phyloP scores from a whole-genome alignment of 1,139 yeast genomes.

The Zygoascus meyerae region DNA sequence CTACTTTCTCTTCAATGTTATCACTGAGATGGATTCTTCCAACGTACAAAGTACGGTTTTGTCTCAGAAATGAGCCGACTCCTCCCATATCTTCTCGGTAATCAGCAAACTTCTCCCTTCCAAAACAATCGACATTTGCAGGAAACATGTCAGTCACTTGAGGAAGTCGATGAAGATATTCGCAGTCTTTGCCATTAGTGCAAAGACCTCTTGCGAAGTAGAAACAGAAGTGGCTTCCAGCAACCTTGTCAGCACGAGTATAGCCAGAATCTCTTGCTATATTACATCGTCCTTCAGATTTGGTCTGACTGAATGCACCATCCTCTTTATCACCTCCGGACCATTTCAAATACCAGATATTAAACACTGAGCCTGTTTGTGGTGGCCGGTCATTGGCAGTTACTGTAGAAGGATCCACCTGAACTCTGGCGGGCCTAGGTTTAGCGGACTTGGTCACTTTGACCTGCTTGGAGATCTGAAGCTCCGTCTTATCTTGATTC shows the following conservation, averaged over 20 bases:
- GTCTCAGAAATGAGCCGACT: conserved; percentile 70
- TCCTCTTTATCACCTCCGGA: conserved; percentile 39
- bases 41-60: conserved; percentile 69
- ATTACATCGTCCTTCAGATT: conserved; percentile 51
- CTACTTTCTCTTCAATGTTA: conserved; percentile 41
- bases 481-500: too few relatives aligned
- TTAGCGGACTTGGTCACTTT: conserved; percentile 11
- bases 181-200: conserved; percentile 67
- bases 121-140: conserved; percentile 83
- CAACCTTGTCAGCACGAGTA: conserved; percentile 58
- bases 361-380: conserved; percentile 75
- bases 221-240: conserved; percentile 55
- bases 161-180: conserved; percentile 75
- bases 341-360: conserved; percentile 89
- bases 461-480: conserved; percentile 3
- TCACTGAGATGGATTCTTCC: conserved; percentile 52
- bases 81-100: conserved; percentile 95
- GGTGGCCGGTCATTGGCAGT: conserved; percentile 63
- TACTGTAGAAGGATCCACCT: conserved; percentile 61
- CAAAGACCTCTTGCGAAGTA: conserved; percentile 91
- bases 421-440: conserved; percentile 54
- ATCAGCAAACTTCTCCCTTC: conserved; percentile 76
- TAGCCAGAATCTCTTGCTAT: conserved; percentile 63
- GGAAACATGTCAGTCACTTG: conserved; percentile 43
- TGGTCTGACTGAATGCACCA: conserved; percentile 35